A percentile compares a stretch with the other conserved stretches of the same genome.
phyloP scores from a whole-genome alignment of 129 eudicot genomes.

The Chrysanthemum seticuspe region DNA sequence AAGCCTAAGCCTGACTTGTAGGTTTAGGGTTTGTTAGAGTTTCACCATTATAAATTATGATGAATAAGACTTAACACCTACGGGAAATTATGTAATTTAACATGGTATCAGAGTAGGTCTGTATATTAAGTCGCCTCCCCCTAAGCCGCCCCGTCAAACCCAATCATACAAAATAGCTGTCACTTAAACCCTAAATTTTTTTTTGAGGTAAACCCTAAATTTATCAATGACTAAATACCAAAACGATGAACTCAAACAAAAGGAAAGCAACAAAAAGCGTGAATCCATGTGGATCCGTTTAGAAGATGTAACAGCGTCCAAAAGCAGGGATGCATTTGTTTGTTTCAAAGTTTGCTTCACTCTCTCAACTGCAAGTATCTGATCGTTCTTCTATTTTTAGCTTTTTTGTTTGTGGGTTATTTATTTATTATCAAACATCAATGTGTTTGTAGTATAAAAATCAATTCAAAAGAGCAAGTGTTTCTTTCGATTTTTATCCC shows the following conservation, averaged over 20 bases:
- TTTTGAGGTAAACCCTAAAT: too few relatives aligned
- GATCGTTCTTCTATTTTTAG: constrained; percentile 27
- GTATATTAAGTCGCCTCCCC: too few relatives aligned
- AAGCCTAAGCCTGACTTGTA: too few relatives aligned
- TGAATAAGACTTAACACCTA: too few relatives aligned
- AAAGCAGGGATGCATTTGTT: constrained; percentile 34
- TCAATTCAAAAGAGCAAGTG: constrained; percentile 43
- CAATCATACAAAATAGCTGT: too few relatives aligned
- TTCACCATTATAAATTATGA: too few relatives aligned
- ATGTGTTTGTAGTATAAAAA: constrained; percentile 45
- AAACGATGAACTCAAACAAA: constrained; percentile 53
- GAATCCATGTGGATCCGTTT: constrained; percentile 47
- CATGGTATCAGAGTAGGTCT: too few relatives aligned
- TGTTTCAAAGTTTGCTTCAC: constrained; percentile 36
- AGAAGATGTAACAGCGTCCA: constrained; percentile 47
- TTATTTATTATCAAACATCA: constrained; percentile 27
- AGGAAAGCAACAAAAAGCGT: constrained; percentile 44
- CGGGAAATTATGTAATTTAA: too few relatives aligned
- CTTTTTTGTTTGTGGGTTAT: constrained; percentile 31
- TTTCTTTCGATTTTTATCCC: constrained; percentile 31
- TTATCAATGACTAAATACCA: constrained; percentile 33
- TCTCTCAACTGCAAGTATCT: constrained; percentile 24
- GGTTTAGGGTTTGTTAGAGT: too few relatives aligned
- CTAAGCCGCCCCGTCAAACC: too few relatives aligned
- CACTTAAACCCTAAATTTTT: too few relatives aligned